Percentiles rank a stretch among this genome's conserved stretches.
Evolutionary conservation across 2,329 filamentous ascomycete genomes (phyloP).

Genomic region (Trichophyton simii): DNA sequence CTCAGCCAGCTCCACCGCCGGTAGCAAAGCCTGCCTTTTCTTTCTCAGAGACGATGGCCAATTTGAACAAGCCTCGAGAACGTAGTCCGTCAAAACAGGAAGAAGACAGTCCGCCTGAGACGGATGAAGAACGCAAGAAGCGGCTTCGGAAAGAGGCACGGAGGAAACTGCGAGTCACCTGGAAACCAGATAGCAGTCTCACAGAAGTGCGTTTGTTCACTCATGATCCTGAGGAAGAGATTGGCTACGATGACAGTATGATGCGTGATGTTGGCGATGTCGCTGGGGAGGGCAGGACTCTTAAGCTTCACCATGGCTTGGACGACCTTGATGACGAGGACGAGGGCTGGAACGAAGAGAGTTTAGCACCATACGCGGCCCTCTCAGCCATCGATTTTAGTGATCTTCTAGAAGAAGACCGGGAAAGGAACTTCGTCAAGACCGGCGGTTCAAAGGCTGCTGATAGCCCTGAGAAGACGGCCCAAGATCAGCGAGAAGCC

Average conservation of each 20-base stretch:
- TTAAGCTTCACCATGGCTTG: conserved; percentile 41
- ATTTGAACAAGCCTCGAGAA: conserved; percentile 45
- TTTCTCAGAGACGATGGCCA: conserved; percentile 38
- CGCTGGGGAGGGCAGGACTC: conserved; percentile 42
- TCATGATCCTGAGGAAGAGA: conserved; percentile 51
- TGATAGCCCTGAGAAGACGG: conserved; percentile 30
- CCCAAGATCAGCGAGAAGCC: conserved; percentile 36
- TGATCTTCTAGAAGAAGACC: conserved; percentile 24
- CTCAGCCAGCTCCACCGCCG: conserved; percentile 20
- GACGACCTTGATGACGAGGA: conserved; percentile 50
- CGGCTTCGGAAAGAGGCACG: conserved; percentile 49
- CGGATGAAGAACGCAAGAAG: conserved; percentile 46
- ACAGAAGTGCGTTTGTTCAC: conserved; percentile 47
- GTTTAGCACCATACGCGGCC: conserved; percentile 23
- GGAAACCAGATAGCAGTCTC: conserved; percentile 46
- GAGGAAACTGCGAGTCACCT: conserved; percentile 48
- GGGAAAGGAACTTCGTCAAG: conserved; percentile 29
- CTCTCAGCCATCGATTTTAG: conserved; percentile 30
- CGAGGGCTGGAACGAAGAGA: conserved; percentile 23
- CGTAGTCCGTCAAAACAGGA: conserved; percentile 39
- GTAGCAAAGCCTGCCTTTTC: conserved; percentile 33
- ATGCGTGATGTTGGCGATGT: conserved; percentile 48
- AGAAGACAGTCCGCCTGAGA: conserved; percentile 44
- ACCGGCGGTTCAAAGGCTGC: conserved; percentile 30
- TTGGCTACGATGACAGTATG: conserved; percentile 46